phyloP scores from a whole-genome alignment of 305 asterid species.

The Stenogyne calaminthoides region DNA sequence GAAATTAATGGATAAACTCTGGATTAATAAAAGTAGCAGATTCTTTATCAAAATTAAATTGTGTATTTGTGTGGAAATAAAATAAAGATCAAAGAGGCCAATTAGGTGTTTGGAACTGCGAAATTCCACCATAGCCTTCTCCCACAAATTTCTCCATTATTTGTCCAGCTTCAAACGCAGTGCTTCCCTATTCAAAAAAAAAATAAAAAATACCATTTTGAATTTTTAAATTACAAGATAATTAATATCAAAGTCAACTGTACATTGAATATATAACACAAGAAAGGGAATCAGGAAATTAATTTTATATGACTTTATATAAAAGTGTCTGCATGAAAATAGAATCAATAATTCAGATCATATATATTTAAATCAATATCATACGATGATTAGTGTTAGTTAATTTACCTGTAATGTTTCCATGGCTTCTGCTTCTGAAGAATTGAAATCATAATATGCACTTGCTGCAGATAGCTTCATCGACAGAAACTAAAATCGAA shows the following conservation, averaged over 20 bases:
- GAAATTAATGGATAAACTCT: not conserved
- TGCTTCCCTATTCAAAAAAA: constrained; percentile 47
- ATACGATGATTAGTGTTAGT: not conserved
- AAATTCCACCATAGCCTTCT: constrained; percentile 62
- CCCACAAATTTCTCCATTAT: constrained; percentile 58
- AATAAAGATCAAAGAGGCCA: constrained; percentile 61
- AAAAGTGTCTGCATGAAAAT: constrained; percentile 28
- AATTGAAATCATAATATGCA: constrained; percentile 81
- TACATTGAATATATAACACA: constrained; percentile 13
- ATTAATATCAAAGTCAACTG: constrained; percentile 7
- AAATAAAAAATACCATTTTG: not conserved
- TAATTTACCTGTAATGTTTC: constrained; percentile 60
- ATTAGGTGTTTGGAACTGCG: constrained; percentile 59
- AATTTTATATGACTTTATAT: not conserved
- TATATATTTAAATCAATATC: not conserved
- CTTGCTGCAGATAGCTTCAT: constrained; percentile 97
- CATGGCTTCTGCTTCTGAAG: constrained; percentile 69
- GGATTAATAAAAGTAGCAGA: not conserved
- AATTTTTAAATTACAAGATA: constrained; percentile 8
- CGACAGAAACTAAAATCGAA: constrained; percentile 69
- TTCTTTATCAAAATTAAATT: not conserved
- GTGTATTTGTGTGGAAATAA: constrained; percentile 4
- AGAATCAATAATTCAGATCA: constrained; percentile 28
- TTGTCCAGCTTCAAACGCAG: constrained; percentile 58
- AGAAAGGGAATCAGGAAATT: not conserved